Conservation (phyloP, 108 stramenopile genomes). For the Nitzschia palea region DNA sequence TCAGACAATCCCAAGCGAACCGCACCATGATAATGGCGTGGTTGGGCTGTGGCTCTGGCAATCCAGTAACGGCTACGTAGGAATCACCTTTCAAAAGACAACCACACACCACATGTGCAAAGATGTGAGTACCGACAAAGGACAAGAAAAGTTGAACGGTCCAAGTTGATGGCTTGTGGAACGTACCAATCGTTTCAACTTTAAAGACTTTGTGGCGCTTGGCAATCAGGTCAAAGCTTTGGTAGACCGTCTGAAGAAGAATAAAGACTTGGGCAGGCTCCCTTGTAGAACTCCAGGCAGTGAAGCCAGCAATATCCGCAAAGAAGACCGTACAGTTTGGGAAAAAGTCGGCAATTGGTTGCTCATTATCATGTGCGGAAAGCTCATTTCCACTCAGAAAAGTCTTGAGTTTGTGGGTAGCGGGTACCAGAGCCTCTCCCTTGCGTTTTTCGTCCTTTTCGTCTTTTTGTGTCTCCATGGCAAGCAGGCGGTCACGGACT, state of each 20-base stretch:
- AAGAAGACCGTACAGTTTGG: not conserved
- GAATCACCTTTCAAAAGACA: too few species aligned
- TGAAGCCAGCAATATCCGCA: not conserved
- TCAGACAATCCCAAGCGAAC: constrained; percentile 22
- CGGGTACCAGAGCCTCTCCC: not conserved
- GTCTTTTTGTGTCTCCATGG: not conserved
- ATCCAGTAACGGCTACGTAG: not conserved
- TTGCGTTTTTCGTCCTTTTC: not conserved
- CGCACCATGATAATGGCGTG: constrained; percentile 14
- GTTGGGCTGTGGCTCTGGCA: constrained; percentile 9
- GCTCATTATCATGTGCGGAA: not conserved
- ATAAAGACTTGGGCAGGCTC: not conserved
- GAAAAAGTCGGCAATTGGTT: constrained; percentile 9
- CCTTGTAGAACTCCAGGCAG: not conserved
- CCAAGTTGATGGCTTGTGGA: too few species aligned
- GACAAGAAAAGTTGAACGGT: too few species aligned
- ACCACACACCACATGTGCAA: too few species aligned
- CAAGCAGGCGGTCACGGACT: constrained; percentile 11
- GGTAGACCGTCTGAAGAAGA: not conserved
- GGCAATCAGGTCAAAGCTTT: not conserved
- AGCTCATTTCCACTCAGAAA: not conserved
- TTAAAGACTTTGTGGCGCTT: not conserved
- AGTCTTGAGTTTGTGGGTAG: not conserved
- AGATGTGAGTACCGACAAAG: too few species aligned
- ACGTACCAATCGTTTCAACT: not conserved